Evolutionary conservation across 2,329 filamentous ascomycete species (phyloP), one percentile per base, ranked within the genome.

Genomic region (Raffaelea arxii): DNA sequence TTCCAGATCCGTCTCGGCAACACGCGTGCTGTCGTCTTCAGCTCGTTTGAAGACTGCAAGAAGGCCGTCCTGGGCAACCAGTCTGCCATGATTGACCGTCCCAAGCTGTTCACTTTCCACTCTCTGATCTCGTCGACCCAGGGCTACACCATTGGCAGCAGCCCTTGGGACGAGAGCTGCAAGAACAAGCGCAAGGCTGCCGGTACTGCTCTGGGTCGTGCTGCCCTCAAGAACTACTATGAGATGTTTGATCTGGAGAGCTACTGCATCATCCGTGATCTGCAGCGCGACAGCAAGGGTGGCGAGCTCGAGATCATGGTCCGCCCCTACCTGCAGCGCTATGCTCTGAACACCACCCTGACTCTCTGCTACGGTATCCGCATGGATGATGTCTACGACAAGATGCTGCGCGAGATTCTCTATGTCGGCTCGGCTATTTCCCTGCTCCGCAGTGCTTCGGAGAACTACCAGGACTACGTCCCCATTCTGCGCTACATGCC

Each of bases 141-240:
- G 54, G 85, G 84, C 6, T 85, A 88, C 62, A 91, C 86, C 0
- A 88, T 92, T 50, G 86, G 86, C 1, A 88, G 86, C 0, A 89
- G 84, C 0, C 86, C 86, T 0, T 91, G 86, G 82, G 84, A 90
- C 51, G 85, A 88, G 45, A 86, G 80, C 3, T 87, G 84, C 65
- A 90, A 89, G 62, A 70, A 73, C 23, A 75, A 84, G 5, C 77
- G 86, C 50, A 89, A 87, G 66, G 84, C 84, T 0, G 86, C 85
- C 2, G 85, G 83, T 2, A 87, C 84, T 0, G 85, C 86, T 0
- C 71, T 91, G 19, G 32, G 32, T 18, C 32, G 32, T 6, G 32
- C 32, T 6, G 32, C 32, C 6, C 32, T 36, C 6, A 6, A 16
- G 6, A 36, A 36, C 32, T 36, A 36, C 32, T 36, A 36, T 18